A percentile compares a stretch with the other conserved stretches of the same genome.
Conservation (phyloP, 192 early-diverging fungal species). For the Oehlia diaphana region DNA sequence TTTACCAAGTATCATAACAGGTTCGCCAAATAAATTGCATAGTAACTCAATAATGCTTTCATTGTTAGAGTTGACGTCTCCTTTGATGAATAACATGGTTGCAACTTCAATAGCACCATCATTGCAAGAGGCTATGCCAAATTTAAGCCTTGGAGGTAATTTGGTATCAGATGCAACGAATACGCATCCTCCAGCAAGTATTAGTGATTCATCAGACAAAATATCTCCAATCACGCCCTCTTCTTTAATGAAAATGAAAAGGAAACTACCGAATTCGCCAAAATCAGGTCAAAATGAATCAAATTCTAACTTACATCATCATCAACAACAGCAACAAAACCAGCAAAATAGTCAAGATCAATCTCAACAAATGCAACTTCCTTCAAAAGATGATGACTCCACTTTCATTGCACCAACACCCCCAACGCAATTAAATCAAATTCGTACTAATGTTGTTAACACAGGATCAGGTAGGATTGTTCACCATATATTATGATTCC, state of each 20-base stretch:
- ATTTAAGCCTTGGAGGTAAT: slow-evolving; percentile 17
- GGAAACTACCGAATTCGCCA: slow-evolving; percentile 23
- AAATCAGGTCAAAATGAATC: neutral
- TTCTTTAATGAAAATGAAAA: slow-evolving; percentile 62
- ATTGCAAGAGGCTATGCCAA: slow-evolving; percentile 16
- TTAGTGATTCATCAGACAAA: neutral
- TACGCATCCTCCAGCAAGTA: neutral
- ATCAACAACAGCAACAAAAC: neutral
- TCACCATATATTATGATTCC: neutral
- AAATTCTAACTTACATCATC: neutral
- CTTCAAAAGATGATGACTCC: neutral
- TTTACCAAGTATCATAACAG: neutral
- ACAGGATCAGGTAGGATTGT: neutral
- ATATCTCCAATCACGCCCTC: slow-evolving; percentile 66
- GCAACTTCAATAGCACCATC: neutral
- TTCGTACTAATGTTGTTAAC: neutral
- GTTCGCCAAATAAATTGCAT: neutral
- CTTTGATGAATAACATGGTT: neutral
- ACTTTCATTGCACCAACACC: neutral
- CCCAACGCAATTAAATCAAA: neutral
- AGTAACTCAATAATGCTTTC: neutral
- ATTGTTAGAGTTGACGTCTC: neutral
- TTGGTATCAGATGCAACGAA: slow-evolving; percentile 4
- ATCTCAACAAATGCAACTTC: neutral
- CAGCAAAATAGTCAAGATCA: neutral